Percentiles rank a stretch among this genome's conserved stretches.
phyloP scores from a whole-genome alignment of 2,329 filamentous ascomycete species.

The Macrophomina phaseolina region DNA sequence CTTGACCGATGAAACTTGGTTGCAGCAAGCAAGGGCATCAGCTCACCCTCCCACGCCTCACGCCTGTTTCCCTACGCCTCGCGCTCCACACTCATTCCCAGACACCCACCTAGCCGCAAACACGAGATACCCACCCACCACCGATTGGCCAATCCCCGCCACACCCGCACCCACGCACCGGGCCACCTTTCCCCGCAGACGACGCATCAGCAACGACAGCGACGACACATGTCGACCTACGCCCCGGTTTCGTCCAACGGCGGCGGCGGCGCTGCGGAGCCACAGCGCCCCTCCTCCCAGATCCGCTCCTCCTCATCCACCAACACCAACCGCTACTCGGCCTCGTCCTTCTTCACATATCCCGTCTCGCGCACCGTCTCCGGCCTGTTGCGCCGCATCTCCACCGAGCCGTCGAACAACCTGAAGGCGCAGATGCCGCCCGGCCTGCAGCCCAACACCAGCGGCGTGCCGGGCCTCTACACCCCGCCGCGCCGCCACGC shows the following conservation, averaged over 20 bases:
- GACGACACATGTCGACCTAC: slow-evolving; percentile 21
- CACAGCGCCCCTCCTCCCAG: slow-evolving; percentile 17
- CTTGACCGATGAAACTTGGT: slow-evolving; percentile 20
- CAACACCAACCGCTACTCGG: slow-evolving; percentile 29
- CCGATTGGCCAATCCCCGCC: slow-evolving; percentile 13
- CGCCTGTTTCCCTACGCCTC: background rate
- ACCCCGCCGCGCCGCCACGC: slow-evolving; percentile 66
- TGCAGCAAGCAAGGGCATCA: slow-evolving; percentile 5
- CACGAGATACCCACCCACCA: slow-evolving; percentile 7
- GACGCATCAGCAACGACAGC: background rate
- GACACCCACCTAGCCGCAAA: background rate
- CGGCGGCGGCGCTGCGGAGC: slow-evolving; percentile 2
- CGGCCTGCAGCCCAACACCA: slow-evolving; percentile 19
- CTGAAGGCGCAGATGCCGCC: background rate
- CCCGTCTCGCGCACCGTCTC: slow-evolving; percentile 56
- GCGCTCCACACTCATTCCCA: slow-evolving; percentile 11
- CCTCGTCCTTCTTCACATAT: slow-evolving; percentile 55
- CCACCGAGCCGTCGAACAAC: slow-evolving; percentile 46
- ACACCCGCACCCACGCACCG: background rate
- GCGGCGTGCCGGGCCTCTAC: slow-evolving; percentile 64
- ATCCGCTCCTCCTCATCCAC: background rate
- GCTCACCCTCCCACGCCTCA: slow-evolving; percentile 4
- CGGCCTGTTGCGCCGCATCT: slow-evolving; percentile 54
- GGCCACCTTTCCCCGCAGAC: slow-evolving; percentile 6
- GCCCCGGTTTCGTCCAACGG: slow-evolving; percentile 1